phyloP scores from a whole-genome alignment of 306 rosid genomes.

The Luffa aegyptiaca region DNA sequence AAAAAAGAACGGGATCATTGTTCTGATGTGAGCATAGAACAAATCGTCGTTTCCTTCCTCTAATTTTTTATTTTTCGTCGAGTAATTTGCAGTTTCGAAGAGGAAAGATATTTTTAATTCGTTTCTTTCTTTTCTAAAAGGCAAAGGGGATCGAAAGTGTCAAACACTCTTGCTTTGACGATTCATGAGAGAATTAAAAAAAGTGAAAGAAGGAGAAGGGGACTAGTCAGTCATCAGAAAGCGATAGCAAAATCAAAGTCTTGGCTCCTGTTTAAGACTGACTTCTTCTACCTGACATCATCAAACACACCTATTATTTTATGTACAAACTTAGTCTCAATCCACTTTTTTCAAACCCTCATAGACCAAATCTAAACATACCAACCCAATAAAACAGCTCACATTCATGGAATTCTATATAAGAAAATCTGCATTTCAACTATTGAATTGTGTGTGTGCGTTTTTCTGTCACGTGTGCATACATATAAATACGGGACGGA shows the following conservation, averaged over 20 bases:
- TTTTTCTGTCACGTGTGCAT: not conserved
- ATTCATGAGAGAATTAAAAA: not conserved
- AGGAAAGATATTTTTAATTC: too few relatives aligned
- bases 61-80: too few relatives aligned
- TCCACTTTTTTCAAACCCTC: not conserved
- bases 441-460: not conserved
- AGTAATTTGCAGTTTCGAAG: too few relatives aligned
- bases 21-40: too few relatives aligned
- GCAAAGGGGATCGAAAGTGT: not conserved
- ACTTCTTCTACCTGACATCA: not conserved
- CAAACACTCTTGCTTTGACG: not conserved
- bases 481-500: too few relatives aligned
- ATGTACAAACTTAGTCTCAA: not conserved
- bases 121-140: too few relatives aligned
- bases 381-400: conserved; percentile 2
- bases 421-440: not conserved
- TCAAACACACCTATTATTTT: not conserved
- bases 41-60: too few relatives aligned
- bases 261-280: not conserved
- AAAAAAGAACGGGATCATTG: too few relatives aligned
- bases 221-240: not conserved
- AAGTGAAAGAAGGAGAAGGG: not conserved
- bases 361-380: not conserved
- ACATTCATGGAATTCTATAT: conserved; percentile 1
- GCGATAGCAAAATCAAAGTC: not conserved